Conservation (phyloP, 2,329 filamentous ascomycete species). For the Pestalotiopsis sp. region DNA sequence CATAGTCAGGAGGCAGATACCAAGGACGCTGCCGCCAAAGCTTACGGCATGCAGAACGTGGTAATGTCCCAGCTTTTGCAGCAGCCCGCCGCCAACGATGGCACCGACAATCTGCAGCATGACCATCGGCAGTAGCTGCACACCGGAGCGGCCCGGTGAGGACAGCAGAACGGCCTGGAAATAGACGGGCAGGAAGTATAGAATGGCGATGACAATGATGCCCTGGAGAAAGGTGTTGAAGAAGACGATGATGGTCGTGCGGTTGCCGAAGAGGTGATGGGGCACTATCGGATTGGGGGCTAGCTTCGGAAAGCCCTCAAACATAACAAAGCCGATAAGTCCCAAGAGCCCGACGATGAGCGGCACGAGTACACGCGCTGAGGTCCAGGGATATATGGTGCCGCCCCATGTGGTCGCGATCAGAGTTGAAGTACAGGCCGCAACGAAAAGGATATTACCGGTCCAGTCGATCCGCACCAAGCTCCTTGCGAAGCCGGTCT, state of each 20-base stretch:
- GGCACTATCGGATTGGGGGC: constrained; percentile 37
- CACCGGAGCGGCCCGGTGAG: constrained; percentile 31
- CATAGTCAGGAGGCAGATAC: neutral
- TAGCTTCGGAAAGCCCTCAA: constrained; percentile 14
- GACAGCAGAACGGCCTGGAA: constrained; percentile 42
- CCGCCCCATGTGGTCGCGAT: constrained; percentile 34
- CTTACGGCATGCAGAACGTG: too few relatives aligned
- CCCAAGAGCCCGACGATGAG: constrained; percentile 16
- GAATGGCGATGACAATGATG: constrained; percentile 35
- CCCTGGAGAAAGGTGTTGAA: constrained; percentile 37
- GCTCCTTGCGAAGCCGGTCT: neutral
- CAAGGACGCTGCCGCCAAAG: neutral
- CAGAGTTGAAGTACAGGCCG: constrained; percentile 34
- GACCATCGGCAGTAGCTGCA: constrained; percentile 26
- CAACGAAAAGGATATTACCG: constrained; percentile 38
- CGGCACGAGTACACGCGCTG: constrained; percentile 17
- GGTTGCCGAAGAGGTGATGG: constrained; percentile 43
- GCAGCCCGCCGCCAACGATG: neutral
- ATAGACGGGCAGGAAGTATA: constrained; percentile 47
- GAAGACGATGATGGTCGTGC: constrained; percentile 35
- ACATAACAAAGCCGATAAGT: neutral
- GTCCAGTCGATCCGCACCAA: constrained; percentile 34
- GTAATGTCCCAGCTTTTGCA: neutral
- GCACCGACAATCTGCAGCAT: constrained; percentile 9
- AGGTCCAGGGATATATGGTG: constrained; percentile 19